Base-by-base conservation (phyloP, 768 basidiomycete species). In the Butyriboletus loyo region DNA sequence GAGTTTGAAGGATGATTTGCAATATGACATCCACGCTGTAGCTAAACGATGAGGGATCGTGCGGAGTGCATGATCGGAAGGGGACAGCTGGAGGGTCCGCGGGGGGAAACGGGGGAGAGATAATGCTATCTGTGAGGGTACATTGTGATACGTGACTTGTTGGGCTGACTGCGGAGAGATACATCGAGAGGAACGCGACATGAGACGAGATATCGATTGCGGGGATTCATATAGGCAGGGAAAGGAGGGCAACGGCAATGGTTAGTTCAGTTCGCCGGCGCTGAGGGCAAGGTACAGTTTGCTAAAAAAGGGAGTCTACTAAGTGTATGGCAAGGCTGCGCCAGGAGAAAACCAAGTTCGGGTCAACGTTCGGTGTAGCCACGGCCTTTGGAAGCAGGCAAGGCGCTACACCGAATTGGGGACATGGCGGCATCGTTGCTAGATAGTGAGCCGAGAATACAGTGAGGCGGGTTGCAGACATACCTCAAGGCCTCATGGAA, bases 1-100 rank as follows among this genome's bases (percentile, higher is more conserved):
- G 80, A 38, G 79, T 79, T 55, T 77, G 81, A 56, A 86, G 79
- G 55, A 89, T 83, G 43, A 81, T 80, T 63, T 82, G 76, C 66
- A 87, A 79, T 55, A 85, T 84, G 52, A 85, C 83, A 44, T 69
- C 56, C 52, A 69, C 68, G 57, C 63, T 63, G 60, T 64, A 52
- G 30, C 15, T 58, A 17, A 19, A 44, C n/a, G 65, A 48, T 4
- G 51, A 37, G 2, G 40, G 42, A 45, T 60, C 56, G 39, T 55
- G 54, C n/a, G 49, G 52, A 35, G 47, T 40, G 55, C 58, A 24
- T 46, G 55, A 31, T 42, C 38, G 39, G 41, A 46, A 36, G 27
- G 44, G 52, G 7, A 21, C 35, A 28, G 17, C 21, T 31, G 51
- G 41, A 43, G 51, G 22, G 7, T 61, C 54, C 50, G 41, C 54